These are phyloP conservation scores for Cladorrhinum sp. DNA, from an alignment of 2,329 filamentous ascomycete species.

Conservation along the genomic window DNA sequence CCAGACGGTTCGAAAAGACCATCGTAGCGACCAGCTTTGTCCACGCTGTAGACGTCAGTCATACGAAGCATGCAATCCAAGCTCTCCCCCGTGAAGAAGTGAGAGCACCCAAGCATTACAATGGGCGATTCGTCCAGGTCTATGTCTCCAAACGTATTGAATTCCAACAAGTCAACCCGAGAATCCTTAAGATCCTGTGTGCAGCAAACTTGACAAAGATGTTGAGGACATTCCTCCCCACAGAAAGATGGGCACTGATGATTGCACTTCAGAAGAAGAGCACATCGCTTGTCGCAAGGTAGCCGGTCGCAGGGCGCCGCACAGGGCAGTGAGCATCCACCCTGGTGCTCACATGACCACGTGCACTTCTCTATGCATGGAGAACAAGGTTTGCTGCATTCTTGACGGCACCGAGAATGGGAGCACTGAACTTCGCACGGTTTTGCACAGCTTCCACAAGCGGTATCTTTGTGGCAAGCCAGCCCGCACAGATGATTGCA, in stretches of 20 bases:
- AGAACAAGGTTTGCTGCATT: slow-evolving; percentile 20
- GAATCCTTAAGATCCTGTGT: slow-evolving; percentile 32
- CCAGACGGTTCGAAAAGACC: slow-evolving; percentile 48
- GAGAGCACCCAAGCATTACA: slow-evolving; percentile 61
- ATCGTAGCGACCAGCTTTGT: slow-evolving; percentile 34
- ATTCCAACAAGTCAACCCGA: slow-evolving; percentile 55
- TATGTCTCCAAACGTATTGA: slow-evolving; percentile 53
- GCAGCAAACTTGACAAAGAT: slow-evolving; percentile 57
- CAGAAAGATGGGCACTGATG: slow-evolving; percentile 64
- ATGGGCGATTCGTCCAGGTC: slow-evolving; percentile 58
- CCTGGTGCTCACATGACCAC: slow-evolving; percentile 24
- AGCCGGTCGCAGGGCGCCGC: slow-evolving; percentile 65
- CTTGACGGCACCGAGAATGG: slow-evolving; percentile 17
- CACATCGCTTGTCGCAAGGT: slow-evolving; percentile 61
- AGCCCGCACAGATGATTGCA: slow-evolving; percentile 55
- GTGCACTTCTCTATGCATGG: slow-evolving; percentile 24
- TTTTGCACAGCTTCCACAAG: slow-evolving; percentile 46
- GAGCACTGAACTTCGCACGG: slow-evolving; percentile 53
- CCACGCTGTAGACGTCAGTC: slow-evolving; percentile 44
- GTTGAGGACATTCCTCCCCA: slow-evolving; percentile 58
- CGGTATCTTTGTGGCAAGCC: slow-evolving; percentile 49
- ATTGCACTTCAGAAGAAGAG: slow-evolving; percentile 46
- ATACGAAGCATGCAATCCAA: slow-evolving; percentile 62
- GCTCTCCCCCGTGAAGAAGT: slow-evolving; percentile 57
- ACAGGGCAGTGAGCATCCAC: slow-evolving; percentile 52